Evolutionary conservation across 2,329 filamentous ascomycete species (phyloP), one percentile per base, ranked within the genome.

Genomic region (Teratosphaeria gauchensis): DNA sequence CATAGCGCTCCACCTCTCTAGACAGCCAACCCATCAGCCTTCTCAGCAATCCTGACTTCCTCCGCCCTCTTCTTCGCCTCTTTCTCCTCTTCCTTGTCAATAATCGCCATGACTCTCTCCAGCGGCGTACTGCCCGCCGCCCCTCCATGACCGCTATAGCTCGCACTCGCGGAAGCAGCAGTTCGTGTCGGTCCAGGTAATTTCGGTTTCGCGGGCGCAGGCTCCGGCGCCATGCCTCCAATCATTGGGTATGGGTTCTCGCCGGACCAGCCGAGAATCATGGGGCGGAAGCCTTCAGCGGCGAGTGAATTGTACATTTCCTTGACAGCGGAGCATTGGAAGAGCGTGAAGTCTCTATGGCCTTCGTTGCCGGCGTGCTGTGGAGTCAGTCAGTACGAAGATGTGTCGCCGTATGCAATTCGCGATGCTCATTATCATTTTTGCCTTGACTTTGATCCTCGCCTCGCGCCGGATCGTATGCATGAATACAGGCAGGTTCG

Each of bases 211-310:
- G 62, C 60, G n/a, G 59, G 55, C 16, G 32, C 32, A 24, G 61
- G 64, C 16, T 66, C 64, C 16, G 69, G 69, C 56, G 69, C 67
- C 4, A 60, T 58, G 16, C 70, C 70, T 11, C 70, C 70, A 9
- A 72, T 66, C 68, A 69, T 69, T 3, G 69, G 70, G 51, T 69
- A 72, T 0, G 70, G 70, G 58, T 71, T 71, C 59, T 72, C 70
- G 31, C 63, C 65, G 1, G 63, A 65, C 60, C 65, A 72, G 53
- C 70, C 70, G 16, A 69, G 55, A 9, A 72, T 61, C 63, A 70
- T 66, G 5, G 70, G 70, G 9, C 70, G 64, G 60, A 69, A 70
- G 16, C 69, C 69, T 57, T 66, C 59, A 21, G 60, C 58, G 24
- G 66, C 65, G 8, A 72, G 66, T 4, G 62, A 64, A 56, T 71